A percentile compares a stretch with the other conserved stretches of the same genome.
These are phyloP conservation scores for Nakataea oryzae DNA, from an alignment of 2,329 filamentous ascomycete species.

Conservation along the genomic window DNA sequence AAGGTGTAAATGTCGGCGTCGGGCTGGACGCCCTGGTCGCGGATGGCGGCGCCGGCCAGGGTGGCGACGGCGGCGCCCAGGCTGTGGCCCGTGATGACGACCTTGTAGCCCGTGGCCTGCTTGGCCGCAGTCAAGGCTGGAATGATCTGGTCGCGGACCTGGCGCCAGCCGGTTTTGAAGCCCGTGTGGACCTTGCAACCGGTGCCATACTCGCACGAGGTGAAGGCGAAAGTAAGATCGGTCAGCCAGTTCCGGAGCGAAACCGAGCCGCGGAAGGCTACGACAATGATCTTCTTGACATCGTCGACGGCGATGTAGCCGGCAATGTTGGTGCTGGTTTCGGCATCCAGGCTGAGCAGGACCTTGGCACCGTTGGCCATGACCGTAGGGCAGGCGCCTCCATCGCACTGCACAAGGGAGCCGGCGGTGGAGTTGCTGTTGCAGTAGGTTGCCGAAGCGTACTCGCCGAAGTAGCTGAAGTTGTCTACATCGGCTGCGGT, in stretches of 20 bases:
- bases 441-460: constrained; percentile 42
- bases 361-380: constrained; percentile 30
- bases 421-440: constrained; percentile 31
- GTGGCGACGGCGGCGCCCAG: constrained; percentile 56
- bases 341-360: constrained; percentile 23
- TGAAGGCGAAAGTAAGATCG: constrained; percentile 33
- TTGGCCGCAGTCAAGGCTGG: constrained; percentile 31
- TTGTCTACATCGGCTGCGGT: constrained; percentile 22
- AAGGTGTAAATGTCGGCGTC: constrained; percentile 52
- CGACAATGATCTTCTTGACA: constrained; percentile 40
- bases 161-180: constrained; percentile 48
- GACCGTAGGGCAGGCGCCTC: constrained; percentile 31
- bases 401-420: constrained; percentile 29
- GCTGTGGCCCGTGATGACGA: constrained; percentile 57
- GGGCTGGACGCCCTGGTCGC: constrained; percentile 27
- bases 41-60: constrained; percentile 46
- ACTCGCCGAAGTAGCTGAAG: constrained; percentile 39
- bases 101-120: constrained; percentile 37
- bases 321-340: constrained; percentile 19
- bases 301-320: constrained; percentile 42
- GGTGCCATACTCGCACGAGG: constrained; percentile 23
- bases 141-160: constrained; percentile 33
- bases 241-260: constrained; percentile 53
- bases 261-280: constrained; percentile 48
- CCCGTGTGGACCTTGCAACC: constrained; percentile 45